Evolutionary conservation across 768 basidiomycete species (phyloP).

Genomic region (Agaricus subrufescens): DNA sequence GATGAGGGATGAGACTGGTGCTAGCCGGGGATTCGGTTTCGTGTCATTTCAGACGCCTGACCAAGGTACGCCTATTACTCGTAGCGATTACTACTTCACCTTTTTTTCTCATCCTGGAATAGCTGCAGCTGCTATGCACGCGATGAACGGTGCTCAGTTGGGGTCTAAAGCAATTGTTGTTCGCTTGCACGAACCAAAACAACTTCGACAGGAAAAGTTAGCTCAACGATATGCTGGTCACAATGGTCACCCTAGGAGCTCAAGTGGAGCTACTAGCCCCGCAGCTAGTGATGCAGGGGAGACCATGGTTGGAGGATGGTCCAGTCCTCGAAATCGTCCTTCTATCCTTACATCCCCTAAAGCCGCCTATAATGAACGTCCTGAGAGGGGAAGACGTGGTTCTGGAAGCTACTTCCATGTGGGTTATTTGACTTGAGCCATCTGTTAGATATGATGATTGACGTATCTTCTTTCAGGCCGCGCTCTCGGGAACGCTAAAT

Average conservation of each 20-base stretch:
- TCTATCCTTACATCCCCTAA: slow-evolving; percentile 49
- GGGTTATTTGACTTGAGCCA: slow-evolving; percentile 16
- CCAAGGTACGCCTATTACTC: slow-evolving; percentile 48
- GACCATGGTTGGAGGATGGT: slow-evolving; percentile 60
- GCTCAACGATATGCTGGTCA: slow-evolving; percentile 71
- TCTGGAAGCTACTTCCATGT: slow-evolving; percentile 88
- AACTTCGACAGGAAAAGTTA: slow-evolving; percentile 84
- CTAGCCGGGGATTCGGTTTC: slow-evolving; percentile 87
- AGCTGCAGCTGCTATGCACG: slow-evolving; percentile 73
- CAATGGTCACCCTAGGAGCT: slow-evolving; percentile 75
- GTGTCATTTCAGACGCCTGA: slow-evolving; percentile 83
- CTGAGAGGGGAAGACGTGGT: slow-evolving; percentile 67
- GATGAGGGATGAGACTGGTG: slow-evolving; percentile 81
- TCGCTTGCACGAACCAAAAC: slow-evolving; percentile 86
- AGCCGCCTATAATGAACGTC: slow-evolving; percentile 45
- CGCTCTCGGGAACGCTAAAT: slow-evolving; percentile 73
- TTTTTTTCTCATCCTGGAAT: neutral
- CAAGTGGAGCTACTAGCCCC: slow-evolving; percentile 83
- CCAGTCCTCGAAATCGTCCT: slow-evolving; percentile 59
- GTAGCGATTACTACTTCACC: slow-evolving; percentile 2
- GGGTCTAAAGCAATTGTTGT: slow-evolving; percentile 81
- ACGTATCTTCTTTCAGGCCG: slow-evolving; percentile 48
- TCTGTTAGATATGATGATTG: neutral
- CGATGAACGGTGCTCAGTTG: slow-evolving; percentile 73
- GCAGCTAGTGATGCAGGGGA: slow-evolving; percentile 80